These are phyloP conservation scores for Erodium texanum DNA, from an alignment of 441 rosid species.

Conservation along the genomic window DNA sequence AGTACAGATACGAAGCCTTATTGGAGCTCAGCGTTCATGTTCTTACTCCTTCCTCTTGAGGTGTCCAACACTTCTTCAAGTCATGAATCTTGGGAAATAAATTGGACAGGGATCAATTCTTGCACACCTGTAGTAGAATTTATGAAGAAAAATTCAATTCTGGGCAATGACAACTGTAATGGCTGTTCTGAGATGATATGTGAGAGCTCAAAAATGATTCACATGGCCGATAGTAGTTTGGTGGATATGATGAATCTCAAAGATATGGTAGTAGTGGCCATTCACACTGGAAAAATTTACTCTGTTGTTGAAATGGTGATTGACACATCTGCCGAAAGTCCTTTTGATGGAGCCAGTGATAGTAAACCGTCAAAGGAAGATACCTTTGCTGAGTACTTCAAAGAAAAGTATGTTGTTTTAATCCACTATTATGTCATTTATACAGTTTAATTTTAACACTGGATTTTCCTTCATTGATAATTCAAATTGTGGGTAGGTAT, in stretches of 20 bases:
- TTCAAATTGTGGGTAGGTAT: slow-evolving; percentile 41
- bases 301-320: slow-evolving; percentile 41
- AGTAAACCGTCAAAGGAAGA: slow-evolving; percentile 26
- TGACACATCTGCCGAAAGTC: slow-evolving; percentile 55
- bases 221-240: slow-evolving; percentile 42
- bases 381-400: slow-evolving; percentile 55
- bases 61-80: slow-evolving; percentile 18
- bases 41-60: slow-evolving; percentile 72
- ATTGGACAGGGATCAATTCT: slow-evolving; percentile 55
- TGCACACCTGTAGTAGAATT: slow-evolving; percentile 48
- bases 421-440: slow-evolving; percentile 5
- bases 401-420: slow-evolving; percentile 44
- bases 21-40: slow-evolving; percentile 63
- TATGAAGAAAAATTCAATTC: slow-evolving; percentile 35
- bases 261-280: slow-evolving; percentile 62
- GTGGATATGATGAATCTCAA: slow-evolving; percentile 30
- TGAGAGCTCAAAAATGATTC: slow-evolving; percentile 28
- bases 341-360: slow-evolving; percentile 42
- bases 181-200: slow-evolving; percentile 23
- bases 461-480: slow-evolving; percentile 1
- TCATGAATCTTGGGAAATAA: slow-evolving; percentile 34
- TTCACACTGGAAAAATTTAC: slow-evolving; percentile 84
- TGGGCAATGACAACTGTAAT: slow-evolving; percentile 20
- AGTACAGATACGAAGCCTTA: slow-evolving; percentile 40
- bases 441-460: neutral